Evolutionary conservation across 2,329 filamentous ascomycete genomes (phyloP), one percentile per base, ranked within the genome.

Genomic region (Clonostachys solani): DNA sequence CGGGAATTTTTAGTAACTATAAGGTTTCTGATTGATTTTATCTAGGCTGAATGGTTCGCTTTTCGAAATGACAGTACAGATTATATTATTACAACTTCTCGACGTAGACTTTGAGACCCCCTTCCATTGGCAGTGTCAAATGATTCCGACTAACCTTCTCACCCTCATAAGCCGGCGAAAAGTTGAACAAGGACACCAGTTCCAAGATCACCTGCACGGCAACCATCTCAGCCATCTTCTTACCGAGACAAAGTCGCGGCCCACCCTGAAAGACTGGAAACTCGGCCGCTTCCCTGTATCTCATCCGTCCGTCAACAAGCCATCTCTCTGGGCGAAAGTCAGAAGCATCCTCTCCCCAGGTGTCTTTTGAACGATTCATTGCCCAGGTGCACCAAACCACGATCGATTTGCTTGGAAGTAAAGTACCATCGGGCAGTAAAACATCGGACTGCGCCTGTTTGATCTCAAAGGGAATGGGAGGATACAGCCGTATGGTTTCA

Each of bases 251-350:
- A 4, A 71, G 71, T 36, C 82, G 68, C n/a, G 78, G 67, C 1
- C 82, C 82, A 16, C 81, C 82, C 54, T 85, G 83, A 60, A 86
- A 86, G 4, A 85, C 81, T 2, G 78, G 81, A 52, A 77, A 86
- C 59, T 84, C 81, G 15, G 71, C 73, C 3, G 76, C 67, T 45
- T 69, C 70, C 49, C 72, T 56, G 33, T 76, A 33, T 56, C 61
- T 15, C 17, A 77, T 57, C 4, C 76, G 52, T 33, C 64, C 68
- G 10, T 67, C 60, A 3, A 60, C 56, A 3, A 86, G 61, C 76
- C 80, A 86, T 40, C 82, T 67, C 45, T 77, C 74, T 0, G 82
- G 82, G 4, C 67, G 68, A 53, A 84, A 86, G 0, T 56, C 55
- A 38, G 77, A 74, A 7, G 79, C 74, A 52, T 84, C 77, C 0